phyloP scores from a whole-genome alignment of 2,329 filamentous ascomycete genomes.

The Trichophyton mentagrophytes region DNA sequence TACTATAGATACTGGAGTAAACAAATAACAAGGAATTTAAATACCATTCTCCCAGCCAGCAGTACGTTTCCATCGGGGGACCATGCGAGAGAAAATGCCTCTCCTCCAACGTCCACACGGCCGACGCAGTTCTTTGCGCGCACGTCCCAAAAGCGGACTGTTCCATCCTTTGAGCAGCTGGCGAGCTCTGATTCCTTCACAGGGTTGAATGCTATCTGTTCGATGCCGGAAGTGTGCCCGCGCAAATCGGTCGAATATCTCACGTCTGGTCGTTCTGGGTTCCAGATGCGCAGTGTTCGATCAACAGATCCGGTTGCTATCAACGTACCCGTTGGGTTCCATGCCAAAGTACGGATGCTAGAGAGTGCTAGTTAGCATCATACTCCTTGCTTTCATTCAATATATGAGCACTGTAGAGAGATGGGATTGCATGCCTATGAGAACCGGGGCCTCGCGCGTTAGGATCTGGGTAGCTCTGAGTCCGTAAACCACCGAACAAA shows the following conservation, averaged over 20 bases:
- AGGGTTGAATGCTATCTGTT: conserved; percentile 39
- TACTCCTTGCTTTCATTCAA: not conserved
- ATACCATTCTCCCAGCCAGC: conserved; percentile 37
- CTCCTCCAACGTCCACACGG: conserved; percentile 37
- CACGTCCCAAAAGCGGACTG: conserved; percentile 40
- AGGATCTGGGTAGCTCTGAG: conserved; percentile 57
- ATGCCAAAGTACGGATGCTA: conserved; percentile 64
- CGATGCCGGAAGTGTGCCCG: conserved; percentile 35
- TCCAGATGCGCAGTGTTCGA: conserved; percentile 86
- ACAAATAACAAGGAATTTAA: not conserved
- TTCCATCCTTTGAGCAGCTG: conserved; percentile 38
- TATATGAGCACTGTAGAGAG: not conserved
- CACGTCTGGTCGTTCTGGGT: conserved; percentile 41
- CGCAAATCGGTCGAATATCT: conserved; percentile 38
- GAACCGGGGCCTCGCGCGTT: conserved; percentile 42
- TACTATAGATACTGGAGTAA: not conserved
- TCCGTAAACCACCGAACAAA: conserved; percentile 56
- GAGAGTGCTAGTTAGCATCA: conserved; percentile 19
- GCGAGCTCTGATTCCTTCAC: conserved; percentile 38
- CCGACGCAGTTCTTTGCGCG: conserved; percentile 37
- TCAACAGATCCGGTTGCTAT: conserved; percentile 83
- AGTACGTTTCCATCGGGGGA: conserved; percentile 36
- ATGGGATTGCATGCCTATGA: conserved; percentile 36
- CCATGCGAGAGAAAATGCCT: conserved; percentile 39
- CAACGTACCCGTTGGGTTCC: conserved; percentile 74